Evolutionary conservation across 164 flowering plant species (phyloP), one percentile per base, ranked within the genome.

Genomic region (Nelumbo lutea): DNA sequence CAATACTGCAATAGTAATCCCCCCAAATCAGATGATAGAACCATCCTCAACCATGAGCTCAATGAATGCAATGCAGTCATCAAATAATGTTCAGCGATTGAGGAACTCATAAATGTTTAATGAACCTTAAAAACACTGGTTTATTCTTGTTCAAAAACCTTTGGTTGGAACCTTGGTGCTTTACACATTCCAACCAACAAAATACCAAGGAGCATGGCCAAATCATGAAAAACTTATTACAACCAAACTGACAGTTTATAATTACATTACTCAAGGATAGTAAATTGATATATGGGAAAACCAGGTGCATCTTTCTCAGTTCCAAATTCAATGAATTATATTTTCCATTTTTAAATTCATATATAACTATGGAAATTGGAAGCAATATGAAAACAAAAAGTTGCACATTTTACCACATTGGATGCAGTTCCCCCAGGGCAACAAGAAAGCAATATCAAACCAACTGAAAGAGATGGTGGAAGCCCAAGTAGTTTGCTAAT

Each of bases 341-440:
- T 39, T 4, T 50, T 39, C 2, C n/a, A 4, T 9, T 9, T 41
- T 38, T 8, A 8, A 9, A 41, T 3, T 41, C 4, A 42, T 60
- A 3, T 10, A n/a, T 5, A 38, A 43, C 39, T 13, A 45, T 11
- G 6, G 42, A 64, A 73, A 64, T 4, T 27, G 27, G 14, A 64
- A 13, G 70, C 48, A 39, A 55, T 7, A 64, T 27, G 6, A 6
- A 8, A 14, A 9, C 13, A 56, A 64, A 15, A 48, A 48, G 45
- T 69, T 48, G 52, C 43, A 65, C 6, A 40, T 27, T 86, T 73
- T 84, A 91, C 97, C 95, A 91, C 95, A 83, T 88, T 91, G 70
- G 97, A 91, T 42, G 97, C 95, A 9, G 93, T 89, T 42, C 95
- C 95, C 52, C 93, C 95, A 64, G 97, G 97, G 68, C 97, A 91